Evolutionary conservation across 202 grass and related monocot genomes (phyloP).

Genomic region (Digitaria exilis): DNA sequence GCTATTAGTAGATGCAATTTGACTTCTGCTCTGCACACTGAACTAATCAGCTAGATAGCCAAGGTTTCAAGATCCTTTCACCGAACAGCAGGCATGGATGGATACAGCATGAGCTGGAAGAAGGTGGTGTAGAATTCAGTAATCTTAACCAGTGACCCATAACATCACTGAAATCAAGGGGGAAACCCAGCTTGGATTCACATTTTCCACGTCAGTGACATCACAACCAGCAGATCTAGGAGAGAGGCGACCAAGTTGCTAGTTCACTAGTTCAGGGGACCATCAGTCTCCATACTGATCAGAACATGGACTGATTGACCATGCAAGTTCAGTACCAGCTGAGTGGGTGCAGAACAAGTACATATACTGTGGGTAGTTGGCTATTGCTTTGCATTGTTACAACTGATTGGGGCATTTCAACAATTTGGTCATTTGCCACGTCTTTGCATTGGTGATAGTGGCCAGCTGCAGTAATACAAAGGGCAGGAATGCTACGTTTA

Average conservation of each 20-base stretch:
- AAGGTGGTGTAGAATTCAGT: conserved; percentile 7
- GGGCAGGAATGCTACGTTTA: background rate
- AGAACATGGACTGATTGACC: conserved; percentile 19
- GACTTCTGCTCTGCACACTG: background rate
- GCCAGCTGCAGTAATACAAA: background rate
- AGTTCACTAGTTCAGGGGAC: background rate
- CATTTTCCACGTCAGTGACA: conserved; percentile 34
- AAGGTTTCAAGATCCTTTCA: conserved; percentile 11
- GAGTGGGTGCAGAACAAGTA: background rate
- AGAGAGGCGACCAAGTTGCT: background rate
- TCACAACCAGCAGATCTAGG: conserved; percentile 19
- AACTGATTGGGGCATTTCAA: background rate
- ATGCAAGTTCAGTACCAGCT: background rate
- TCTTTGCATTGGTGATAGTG: background rate
- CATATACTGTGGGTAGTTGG: background rate
- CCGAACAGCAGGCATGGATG: background rate
- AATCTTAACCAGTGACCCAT: background rate
- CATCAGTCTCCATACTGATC: conserved; percentile 1
- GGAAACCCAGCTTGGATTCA: background rate
- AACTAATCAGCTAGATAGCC: background rate
- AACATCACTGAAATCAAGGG: conserved; percentile 36
- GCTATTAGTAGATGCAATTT: background rate
- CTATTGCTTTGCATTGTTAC: background rate
- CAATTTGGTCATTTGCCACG: background rate
- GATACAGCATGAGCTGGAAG: background rate